Percentiles rank a stretch among this genome's conserved stretches.
These are phyloP conservation scores for Termitomyces sp. DNA, from an alignment of 768 basidiomycete species.

Conservation along the genomic window DNA sequence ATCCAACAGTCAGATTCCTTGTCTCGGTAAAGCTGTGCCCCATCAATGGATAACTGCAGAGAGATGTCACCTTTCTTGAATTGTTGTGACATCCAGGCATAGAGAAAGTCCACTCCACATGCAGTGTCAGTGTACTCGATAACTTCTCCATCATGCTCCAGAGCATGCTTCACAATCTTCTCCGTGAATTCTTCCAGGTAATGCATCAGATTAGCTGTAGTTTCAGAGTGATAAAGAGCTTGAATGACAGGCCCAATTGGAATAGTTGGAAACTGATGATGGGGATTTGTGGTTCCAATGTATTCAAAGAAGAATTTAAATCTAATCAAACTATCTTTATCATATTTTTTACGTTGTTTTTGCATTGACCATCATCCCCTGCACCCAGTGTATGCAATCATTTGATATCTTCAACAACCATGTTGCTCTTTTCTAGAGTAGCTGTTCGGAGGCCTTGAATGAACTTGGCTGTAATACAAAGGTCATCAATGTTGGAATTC, in stretches of 20 bases:
- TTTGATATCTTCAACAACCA: neutral
- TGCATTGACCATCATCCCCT: too few relatives aligned
- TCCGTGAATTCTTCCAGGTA: slow-evolving; percentile 1
- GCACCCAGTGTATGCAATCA: too few relatives aligned
- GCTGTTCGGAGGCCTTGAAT: neutral
- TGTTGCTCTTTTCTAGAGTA: neutral
- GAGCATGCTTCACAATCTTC: neutral
- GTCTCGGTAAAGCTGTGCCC: slow-evolving; percentile 30
- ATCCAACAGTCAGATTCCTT: slow-evolving; percentile 34
- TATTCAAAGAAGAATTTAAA: too few relatives aligned
- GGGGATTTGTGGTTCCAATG: neutral
- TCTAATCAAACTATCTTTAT: too few relatives aligned
- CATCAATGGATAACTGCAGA: slow-evolving; percentile 27
- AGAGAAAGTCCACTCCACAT: neutral
- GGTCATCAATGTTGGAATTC: neutral
- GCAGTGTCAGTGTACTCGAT: slow-evolving; percentile 8
- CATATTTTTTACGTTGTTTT: too few relatives aligned
- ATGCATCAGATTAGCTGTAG: slow-evolving; percentile 1
- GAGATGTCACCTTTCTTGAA: slow-evolving; percentile 19
- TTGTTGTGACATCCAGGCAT: neutral
- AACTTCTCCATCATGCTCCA: neutral
- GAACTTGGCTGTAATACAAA: neutral
- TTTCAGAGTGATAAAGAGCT: slow-evolving; percentile 5
- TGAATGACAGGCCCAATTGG: slow-evolving; percentile 7
- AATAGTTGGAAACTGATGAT: slow-evolving; percentile 7